These are phyloP conservation scores for Colletotrichum agaves DNA, from an alignment of 2,329 filamentous ascomycete species.

Conservation along the genomic window DNA sequence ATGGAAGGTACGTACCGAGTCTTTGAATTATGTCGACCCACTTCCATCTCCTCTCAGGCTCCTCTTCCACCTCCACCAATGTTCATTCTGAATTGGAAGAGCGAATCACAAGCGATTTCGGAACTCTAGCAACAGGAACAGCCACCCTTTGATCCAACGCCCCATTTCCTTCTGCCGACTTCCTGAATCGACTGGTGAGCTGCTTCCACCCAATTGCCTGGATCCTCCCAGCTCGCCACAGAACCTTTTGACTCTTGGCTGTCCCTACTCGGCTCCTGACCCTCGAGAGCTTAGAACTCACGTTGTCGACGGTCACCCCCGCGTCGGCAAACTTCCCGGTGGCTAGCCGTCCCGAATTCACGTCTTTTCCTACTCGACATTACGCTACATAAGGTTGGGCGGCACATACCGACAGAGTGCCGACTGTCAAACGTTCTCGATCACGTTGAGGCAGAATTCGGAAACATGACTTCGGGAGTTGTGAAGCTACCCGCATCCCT, in stretches of 20 bases:
- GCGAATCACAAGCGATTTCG: constrained; percentile 27
- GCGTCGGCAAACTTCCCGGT: constrained; percentile 19
- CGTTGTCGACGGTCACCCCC: constrained; percentile 13
- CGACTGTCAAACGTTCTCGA: constrained; percentile 2
- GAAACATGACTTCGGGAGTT: constrained; percentile 17
- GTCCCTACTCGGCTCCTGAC: constrained; percentile 7
- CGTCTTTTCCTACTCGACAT: constrained; percentile 2
- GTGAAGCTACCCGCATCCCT: constrained; percentile 57
- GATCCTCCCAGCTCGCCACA: constrained; percentile 15
- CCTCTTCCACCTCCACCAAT: constrained; percentile 17
- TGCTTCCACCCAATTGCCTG: constrained; percentile 21
- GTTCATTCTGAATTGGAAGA: constrained; percentile 28
- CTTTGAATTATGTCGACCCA: constrained; percentile 14
- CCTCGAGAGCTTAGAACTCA: constrained; percentile 20
- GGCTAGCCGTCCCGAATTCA: constrained; percentile 1
- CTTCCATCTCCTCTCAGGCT: constrained; percentile 31
- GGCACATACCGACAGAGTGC: not conserved
- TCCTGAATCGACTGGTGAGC: not conserved
- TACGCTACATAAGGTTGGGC: constrained; percentile 14
- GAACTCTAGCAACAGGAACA: constrained; percentile 32
- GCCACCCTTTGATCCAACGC: constrained; percentile 27
- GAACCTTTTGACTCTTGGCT: constrained; percentile 27
- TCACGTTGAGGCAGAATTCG: not conserved
- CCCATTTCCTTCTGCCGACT: constrained; percentile 15
- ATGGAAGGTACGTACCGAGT: constrained; percentile 16